phyloP scores from a whole-genome alignment of 129 eudicot species.

The Chrysanthemum lavandulifolium region DNA sequence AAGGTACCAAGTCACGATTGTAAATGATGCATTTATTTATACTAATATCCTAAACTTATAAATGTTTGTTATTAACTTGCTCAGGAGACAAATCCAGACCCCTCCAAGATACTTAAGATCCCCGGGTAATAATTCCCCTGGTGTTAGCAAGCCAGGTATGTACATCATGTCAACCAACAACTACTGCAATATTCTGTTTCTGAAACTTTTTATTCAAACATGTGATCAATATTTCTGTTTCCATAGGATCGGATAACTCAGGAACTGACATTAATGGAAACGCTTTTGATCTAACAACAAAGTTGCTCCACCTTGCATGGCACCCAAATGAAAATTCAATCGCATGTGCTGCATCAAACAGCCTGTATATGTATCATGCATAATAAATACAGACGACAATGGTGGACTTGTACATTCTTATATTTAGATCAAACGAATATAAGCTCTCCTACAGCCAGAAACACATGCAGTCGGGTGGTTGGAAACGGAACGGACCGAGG shows the following conservation, averaged over 20 bases:
- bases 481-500: neutral
- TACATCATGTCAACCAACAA: slow-evolving; percentile 12
- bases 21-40: neutral
- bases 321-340: slow-evolving; percentile 81
- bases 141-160: slow-evolving; percentile 70
- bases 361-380: slow-evolving; percentile 67
- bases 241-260: slow-evolving; percentile 45
- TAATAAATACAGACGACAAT: slow-evolving; percentile 30
- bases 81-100: slow-evolving; percentile 74
- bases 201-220: too few relatives aligned
- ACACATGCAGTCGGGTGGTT: slow-evolving; percentile 6
- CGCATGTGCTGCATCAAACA: slow-evolving; percentile 81
- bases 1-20: slow-evolving; percentile 47
- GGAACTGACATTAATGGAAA: slow-evolving; percentile 60
- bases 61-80: slow-evolving; percentile 3
- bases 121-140: slow-evolving; percentile 56
- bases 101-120: slow-evolving; percentile 71
- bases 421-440: slow-evolving; percentile 23
- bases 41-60: neutral
- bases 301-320: slow-evolving; percentile 89
- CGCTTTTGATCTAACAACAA: slow-evolving; percentile 52
- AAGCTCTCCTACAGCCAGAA: slow-evolving; percentile 34
- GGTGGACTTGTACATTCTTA: slow-evolving; percentile 28
- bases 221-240: neutral
- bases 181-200: neutral